Percentiles rank a stretch among this genome's conserved stretches.
These are phyloP conservation scores for Ulmus americana DNA, from an alignment of 331 rosid species.

Conservation along the genomic window DNA sequence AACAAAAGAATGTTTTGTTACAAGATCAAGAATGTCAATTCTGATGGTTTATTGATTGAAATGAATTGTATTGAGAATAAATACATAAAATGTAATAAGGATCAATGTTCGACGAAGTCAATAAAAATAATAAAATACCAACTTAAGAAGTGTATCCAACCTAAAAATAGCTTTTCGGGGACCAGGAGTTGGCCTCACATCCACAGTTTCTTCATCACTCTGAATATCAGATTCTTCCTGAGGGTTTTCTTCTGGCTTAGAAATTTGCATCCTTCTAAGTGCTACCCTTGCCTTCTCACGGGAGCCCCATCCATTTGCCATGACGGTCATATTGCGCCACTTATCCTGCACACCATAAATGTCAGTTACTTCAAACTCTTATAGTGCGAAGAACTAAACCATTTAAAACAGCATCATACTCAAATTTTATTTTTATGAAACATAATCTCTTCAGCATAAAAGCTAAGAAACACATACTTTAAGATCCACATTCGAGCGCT, in stretches of 20 bases:
- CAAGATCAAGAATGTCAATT: not conserved
- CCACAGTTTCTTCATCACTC: constrained; percentile 73
- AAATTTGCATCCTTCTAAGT: constrained; percentile 44
- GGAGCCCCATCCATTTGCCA: constrained; percentile 92
- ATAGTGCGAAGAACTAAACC: not conserved
- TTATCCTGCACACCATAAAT: constrained; percentile 59
- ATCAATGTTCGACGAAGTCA: constrained; percentile 8
- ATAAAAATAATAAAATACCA: constrained; percentile 5
- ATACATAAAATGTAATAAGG: not conserved
- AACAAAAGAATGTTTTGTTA: not conserved
- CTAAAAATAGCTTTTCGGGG: constrained; percentile 65
- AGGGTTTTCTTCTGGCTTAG: constrained; percentile 60
- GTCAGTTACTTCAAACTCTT: constrained; percentile 7
- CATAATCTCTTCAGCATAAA: constrained; percentile 2
- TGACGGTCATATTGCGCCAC: constrained; percentile 95
- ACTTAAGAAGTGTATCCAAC: constrained; percentile 34
- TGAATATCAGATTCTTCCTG: constrained; percentile 29
- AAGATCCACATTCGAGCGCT: constrained; percentile 94
- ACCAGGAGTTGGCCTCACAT: constrained; percentile 51
- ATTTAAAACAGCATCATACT: not conserved
- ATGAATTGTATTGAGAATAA: constrained; percentile 1
- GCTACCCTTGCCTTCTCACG: constrained; percentile 73
- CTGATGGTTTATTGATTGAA: not conserved
- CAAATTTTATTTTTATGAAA: not conserved
- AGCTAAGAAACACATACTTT: constrained; percentile 49